Evolutionary conservation across 2,329 filamentous ascomycete species (phyloP), one percentile per base, ranked within the genome.

Genomic region (Fusarium globosum): DNA sequence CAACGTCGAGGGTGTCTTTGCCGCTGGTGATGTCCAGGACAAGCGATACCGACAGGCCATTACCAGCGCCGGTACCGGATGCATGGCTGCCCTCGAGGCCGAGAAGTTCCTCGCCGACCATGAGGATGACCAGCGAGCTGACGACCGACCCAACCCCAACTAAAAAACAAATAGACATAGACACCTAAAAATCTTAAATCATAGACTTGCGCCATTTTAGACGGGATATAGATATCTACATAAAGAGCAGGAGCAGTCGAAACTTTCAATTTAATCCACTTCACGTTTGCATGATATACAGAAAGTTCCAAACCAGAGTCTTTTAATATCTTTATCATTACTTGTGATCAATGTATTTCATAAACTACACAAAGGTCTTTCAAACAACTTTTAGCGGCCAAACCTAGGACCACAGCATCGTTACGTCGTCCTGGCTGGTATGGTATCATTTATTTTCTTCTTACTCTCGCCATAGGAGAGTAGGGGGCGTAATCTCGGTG

Each of bases 11-110:
- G 96, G 96, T 82, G 94, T 99, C 26, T 99, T 98, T 81, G 96
- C 96, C 42, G 96, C 96, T 15, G 96, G 96, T 73, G 96, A 99
- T 81, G 97, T 99, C 15, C 96, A 99, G 87, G 97, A 99, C 83
- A 99, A 98, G 92, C 91, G 92, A 81, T 99, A 99, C 84, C 91
- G 96, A 82, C 96, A 99, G 86, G 96, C 96, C 52, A 97, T 99
- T 76, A 99, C 96, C 74, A 98, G 95, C 85, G 96, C 96, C 78
- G 96, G 94, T 69, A 95, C 95, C 69, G 96, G 96, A 73, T 99
- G 96, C 84, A 92, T 98, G 86, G 96, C 96, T 60, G 96, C 96
- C 16, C 89, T 99, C 61, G 96, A 99, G 81, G 96, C 96, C 15
- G 96, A 99, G 85, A 97, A 97, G 83, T 98, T 89, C 86, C 86